Percentiles rank a stretch among this genome's conserved stretches.
These are phyloP conservation scores for Pugionium dolabratum DNA, from an alignment of 345 rosid species.

Conservation along the genomic window DNA sequence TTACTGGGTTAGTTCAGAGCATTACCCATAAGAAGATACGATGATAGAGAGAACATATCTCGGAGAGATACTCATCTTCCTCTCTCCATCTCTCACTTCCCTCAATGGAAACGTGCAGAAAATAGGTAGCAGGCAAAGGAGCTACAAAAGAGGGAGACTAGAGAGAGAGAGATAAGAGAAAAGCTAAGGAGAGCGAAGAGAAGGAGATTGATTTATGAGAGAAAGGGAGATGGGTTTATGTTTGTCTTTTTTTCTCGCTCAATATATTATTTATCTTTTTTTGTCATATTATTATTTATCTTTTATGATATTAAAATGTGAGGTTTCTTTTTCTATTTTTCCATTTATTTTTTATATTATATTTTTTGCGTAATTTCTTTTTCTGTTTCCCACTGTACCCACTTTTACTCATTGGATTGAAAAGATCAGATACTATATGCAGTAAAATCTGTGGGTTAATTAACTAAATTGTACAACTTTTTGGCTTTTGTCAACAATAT, in stretches of 20 bases:
- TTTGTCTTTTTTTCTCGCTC: slow-evolving; percentile 48
- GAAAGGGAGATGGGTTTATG: slow-evolving; percentile 49
- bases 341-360: background rate
- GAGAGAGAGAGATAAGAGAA: slow-evolving; percentile 33
- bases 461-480: slow-evolving; percentile 31
- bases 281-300: too few relatives aligned
- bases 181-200: slow-evolving; percentile 31
- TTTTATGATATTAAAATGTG: slow-evolving; percentile 19
- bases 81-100: slow-evolving; percentile 4
- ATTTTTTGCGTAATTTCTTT: slow-evolving; percentile 21
- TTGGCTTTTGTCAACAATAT: slow-evolving; percentile 22
- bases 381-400: slow-evolving; percentile 39
- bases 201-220: slow-evolving; percentile 45
- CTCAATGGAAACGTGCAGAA: slow-evolving; percentile 29
- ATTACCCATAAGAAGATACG: slow-evolving; percentile 36
- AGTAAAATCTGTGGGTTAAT: slow-evolving; percentile 37
- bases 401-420: slow-evolving; percentile 40
- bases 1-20: slow-evolving; percentile 28
- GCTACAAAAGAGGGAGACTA: slow-evolving; percentile 35
- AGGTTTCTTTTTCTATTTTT: background rate
- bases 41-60: slow-evolving; percentile 35
- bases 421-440: slow-evolving; percentile 28
- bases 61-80: slow-evolving; percentile 41
- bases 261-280: background rate
- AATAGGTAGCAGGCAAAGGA: slow-evolving; percentile 26